These are phyloP conservation scores for Fusarium sp. DNA, from an alignment of 2,329 filamentous ascomycete species.

Conservation along the genomic window DNA sequence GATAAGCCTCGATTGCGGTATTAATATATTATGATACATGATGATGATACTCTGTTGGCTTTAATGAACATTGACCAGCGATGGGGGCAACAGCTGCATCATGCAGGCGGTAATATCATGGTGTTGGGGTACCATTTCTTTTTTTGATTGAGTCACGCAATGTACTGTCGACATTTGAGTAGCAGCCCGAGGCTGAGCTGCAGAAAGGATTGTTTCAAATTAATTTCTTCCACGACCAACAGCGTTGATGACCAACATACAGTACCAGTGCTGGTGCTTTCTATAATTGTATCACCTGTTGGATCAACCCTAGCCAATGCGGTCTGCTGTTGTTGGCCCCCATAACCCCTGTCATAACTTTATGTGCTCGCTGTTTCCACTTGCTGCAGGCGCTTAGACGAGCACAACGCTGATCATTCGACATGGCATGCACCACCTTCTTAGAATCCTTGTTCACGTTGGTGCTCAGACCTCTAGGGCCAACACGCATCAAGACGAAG, in stretches of 20 bases:
- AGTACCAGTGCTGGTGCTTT: background rate
- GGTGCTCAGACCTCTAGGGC: background rate
- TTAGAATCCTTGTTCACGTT: background rate
- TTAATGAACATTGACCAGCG: rapidly evolving
- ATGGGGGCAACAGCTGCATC: background rate
- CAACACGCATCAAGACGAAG: background rate
- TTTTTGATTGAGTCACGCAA: background rate
- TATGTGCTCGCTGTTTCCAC: background rate
- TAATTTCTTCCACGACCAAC: background rate
- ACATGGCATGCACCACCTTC: background rate
- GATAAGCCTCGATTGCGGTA: background rate
- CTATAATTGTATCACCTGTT: background rate
- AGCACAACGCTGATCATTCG: background rate
- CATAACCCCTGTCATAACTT: background rate
- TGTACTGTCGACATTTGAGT: background rate
- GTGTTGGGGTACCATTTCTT: background rate
- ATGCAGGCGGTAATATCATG: rapidly evolving
- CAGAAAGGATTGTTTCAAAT: background rate
- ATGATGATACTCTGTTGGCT: background rate
- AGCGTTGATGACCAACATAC: background rate
- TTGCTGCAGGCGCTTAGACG: background rate
- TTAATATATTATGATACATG: background rate
- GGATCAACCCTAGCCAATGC: background rate
- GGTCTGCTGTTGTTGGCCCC: background rate
- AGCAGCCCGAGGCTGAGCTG: background rate